These are phyloP conservation scores for Pigoraptor vietnamica DNA, from an alignment of 78 protist genomes.

Conservation along the genomic window DNA sequence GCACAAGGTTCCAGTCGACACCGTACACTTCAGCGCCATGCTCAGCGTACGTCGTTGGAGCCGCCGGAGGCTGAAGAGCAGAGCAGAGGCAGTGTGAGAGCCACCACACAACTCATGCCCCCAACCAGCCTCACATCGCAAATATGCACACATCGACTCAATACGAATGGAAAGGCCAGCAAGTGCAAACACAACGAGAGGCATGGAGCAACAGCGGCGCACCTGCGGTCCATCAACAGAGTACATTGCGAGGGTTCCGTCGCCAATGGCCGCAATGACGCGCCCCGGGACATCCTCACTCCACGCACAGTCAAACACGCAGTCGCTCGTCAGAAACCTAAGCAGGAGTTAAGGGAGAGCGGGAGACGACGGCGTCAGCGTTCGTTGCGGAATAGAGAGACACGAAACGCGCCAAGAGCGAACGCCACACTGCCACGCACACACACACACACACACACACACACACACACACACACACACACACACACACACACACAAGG, in stretches of 20 bases:
- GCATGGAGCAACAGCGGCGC: not conserved
- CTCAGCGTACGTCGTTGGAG: not conserved
- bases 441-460: too few relatives aligned
- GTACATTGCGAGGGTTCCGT: not conserved
- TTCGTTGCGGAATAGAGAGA: too few relatives aligned
- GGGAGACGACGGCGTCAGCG: too few relatives aligned
- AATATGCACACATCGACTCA: not conserved
- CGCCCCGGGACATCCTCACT: not conserved
- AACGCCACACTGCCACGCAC: too few relatives aligned
- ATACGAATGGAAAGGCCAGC: too few relatives aligned
- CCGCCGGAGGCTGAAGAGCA: not conserved
- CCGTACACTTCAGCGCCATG: not conserved
- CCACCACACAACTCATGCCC: too few relatives aligned
- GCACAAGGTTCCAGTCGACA: not conserved
- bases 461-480: too few relatives aligned
- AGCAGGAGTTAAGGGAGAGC: too few relatives aligned
- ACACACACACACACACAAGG: not conserved
- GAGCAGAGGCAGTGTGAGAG: too few relatives aligned
- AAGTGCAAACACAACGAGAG: not conserved
- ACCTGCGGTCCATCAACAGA: not conserved
- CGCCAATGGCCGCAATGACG: not conserved
- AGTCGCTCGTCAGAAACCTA: not conserved
- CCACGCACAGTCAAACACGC: not conserved
- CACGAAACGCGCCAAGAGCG: too few relatives aligned
- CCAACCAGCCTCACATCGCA: too few relatives aligned